Evolutionary conservation across 495 filamentous ascomycete species (phyloP), one percentile per base, ranked within the genome.

Genomic region (Aspergillus nidulans): DNA sequence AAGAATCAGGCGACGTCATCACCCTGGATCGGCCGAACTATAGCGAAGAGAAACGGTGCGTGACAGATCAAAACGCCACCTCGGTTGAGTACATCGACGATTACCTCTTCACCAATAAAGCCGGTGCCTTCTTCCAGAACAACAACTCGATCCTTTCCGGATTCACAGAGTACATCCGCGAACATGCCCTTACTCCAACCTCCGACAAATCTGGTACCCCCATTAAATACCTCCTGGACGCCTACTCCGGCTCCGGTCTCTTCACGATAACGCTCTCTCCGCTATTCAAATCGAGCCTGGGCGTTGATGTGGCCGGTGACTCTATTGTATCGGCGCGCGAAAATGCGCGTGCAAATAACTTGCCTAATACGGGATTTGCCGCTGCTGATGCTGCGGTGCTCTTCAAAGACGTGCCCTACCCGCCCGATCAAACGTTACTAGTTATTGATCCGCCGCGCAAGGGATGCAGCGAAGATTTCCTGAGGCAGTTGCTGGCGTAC

Each of bases 51-150:
- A 97, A 97, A 66, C 84, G 82, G 16, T 97, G 85, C 76, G 80
- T 96, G 51, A 96, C 90, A 4, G 85, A 96, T 72, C 77, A 81
- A 65, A 97, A 92, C 58, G 88, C 81, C 50, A 86, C 71, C 23
- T 82, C 85, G 3, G 87, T 86, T 38, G 94, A 98, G 67, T 96
- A 95, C 68, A 77, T 98, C 51, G 90, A 90, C 63, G 67, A 85
- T 68, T 95, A 86, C 74, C 71, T 85, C 66, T 95, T 98, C 77
- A 81, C 80, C 65, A 97, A 92, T 78, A 89, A 86, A 26, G 94
- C 94, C 18, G 91, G 91, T 36, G 77, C 87, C 40, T 98, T 98
- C 81, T 98, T 98, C 82, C 94, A 98, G 65, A 98, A 98, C 76
- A 98, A 98, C 80, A 98, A 98, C 75, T 95, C 91, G 44, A 97